Percentiles rank a stretch among this genome's conserved stretches.
Evolutionary conservation across 2,329 filamentous ascomycete genomes (phyloP).

Genomic region (Emergomyces orientalis): DNA sequence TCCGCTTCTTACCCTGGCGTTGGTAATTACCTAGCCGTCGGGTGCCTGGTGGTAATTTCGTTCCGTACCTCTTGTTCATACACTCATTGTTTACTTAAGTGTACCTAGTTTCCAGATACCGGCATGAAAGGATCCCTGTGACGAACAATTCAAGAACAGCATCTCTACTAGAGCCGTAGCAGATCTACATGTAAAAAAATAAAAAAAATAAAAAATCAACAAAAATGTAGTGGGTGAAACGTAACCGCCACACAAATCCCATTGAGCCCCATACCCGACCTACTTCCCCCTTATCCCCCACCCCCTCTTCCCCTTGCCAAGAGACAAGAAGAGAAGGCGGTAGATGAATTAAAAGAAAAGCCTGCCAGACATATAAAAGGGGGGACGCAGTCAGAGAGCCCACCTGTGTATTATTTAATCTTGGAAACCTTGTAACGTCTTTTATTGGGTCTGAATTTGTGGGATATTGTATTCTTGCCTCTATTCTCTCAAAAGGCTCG

Average conservation of each 20-base stretch:
- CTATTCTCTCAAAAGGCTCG: neutral
- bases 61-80: no score
- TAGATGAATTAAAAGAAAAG: neutral
- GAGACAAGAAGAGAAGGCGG: neutral
- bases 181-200: neutral
- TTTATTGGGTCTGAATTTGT: neutral
- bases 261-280: slow-evolving; percentile 4
- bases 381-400: slow-evolving; percentile 16
- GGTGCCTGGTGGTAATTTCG: neutral
- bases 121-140: neutral
- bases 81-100: neutral
- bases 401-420: slow-evolving; percentile 12
- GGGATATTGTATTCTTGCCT: neutral
- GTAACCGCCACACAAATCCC: slow-evolving; percentile 18
- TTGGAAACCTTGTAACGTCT: slow-evolving; percentile 12
- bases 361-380: neutral
- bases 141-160: neutral
- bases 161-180: neutral
- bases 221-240: slow-evolving; percentile 22
- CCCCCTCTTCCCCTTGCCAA: neutral
- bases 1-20: neutral
- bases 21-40: neutral
- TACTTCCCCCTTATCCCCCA: neutral
- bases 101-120: neutral
- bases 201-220: neutral